Conservation (phyloP, 2,329 filamentous ascomycete species). For the Colletotrichum zoysiae region DNA sequence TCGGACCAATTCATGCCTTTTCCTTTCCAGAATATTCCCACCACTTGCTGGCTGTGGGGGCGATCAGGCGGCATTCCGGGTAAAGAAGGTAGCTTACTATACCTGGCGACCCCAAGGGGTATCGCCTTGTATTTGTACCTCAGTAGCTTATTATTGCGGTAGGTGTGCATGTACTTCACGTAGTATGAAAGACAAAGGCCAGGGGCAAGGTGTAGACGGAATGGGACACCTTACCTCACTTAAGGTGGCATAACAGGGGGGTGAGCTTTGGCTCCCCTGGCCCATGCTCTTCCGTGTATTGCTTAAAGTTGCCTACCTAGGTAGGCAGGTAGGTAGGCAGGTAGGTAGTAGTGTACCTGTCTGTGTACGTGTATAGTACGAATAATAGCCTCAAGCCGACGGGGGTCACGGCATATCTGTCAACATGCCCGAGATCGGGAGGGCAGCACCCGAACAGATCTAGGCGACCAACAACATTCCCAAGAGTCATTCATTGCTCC, state of each 20-base stretch:
- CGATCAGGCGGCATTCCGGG: slow-evolving; percentile 8
- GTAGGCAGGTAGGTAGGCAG: no score
- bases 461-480: neutral
- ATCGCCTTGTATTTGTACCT: no score
- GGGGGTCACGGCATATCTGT: slow-evolving; percentile 7
- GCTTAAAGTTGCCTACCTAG: neutral
- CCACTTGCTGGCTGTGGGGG: slow-evolving; percentile 31
- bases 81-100: neutral
- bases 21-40: slow-evolving; percentile 41
- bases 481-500: neutral
- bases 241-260: slow-evolving; percentile 19
- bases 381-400: slow-evolving; percentile 2
- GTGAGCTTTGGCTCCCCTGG: slow-evolving; percentile 26
- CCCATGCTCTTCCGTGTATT: slow-evolving; percentile 29
- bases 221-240: slow-evolving; percentile 35
- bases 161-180: no score
- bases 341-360: neutral
- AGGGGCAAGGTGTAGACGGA: slow-evolving; percentile 13
- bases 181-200: slow-evolving; percentile 4
- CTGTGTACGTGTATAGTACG: neutral
- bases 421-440: slow-evolving; percentile 4
- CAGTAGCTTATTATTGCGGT: neutral
- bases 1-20: slow-evolving; percentile 27
- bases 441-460: neutral
- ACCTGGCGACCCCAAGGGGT: no score